Conservation (phyloP, 345 rosid species). For the Stellera chamaejasme region DNA sequence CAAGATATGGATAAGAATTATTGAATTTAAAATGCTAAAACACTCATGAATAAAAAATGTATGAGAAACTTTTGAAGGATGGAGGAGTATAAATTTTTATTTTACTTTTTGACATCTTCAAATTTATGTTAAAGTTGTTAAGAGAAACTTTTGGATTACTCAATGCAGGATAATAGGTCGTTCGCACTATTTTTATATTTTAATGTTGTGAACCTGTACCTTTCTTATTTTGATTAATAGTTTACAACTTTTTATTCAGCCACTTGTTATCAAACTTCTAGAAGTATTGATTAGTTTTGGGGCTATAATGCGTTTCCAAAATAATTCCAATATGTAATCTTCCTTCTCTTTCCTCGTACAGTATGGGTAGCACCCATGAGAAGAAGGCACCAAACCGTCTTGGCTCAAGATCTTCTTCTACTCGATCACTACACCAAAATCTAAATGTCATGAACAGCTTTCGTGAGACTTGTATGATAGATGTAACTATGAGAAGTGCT, state of each 20-base stretch:
- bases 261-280: neutral
- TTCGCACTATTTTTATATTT: neutral
- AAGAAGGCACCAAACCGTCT: constrained; percentile 34
- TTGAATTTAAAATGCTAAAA: no score
- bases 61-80: no score
- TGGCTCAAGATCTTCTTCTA: constrained; percentile 16
- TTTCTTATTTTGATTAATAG: neutral
- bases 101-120: no score
- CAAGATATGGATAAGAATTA: no score
- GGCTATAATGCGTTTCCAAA: neutral
- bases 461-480: constrained; percentile 31
- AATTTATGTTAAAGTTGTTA: no score
- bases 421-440: constrained; percentile 20
- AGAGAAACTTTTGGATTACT: no score
- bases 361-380: constrained; percentile 25
- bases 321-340: neutral
- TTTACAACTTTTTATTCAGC: neutral
- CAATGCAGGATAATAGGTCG: neutral
- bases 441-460: constrained; percentile 19
- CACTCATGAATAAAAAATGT: no score
- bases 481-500: constrained; percentile 53
- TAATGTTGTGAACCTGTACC: neutral
- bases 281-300: neutral
- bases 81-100: no score
- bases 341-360: constrained; percentile 14